Conservation (phyloP, 208 protist species). For the Entamoeba dispar region DNA sequence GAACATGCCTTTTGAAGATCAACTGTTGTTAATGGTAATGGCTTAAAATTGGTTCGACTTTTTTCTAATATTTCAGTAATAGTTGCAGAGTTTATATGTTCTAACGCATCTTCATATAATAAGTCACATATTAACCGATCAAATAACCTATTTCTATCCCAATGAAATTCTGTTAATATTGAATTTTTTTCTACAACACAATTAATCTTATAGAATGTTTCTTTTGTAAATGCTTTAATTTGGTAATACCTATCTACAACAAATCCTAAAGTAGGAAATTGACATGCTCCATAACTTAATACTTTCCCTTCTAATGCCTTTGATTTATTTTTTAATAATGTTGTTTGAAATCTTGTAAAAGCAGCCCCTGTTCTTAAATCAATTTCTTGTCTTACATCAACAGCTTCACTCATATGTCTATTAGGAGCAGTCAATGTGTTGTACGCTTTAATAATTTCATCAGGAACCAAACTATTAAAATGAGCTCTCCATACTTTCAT, state of each 20-base stretch:
- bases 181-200: background rate
- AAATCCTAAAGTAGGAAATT: constrained; percentile 80
- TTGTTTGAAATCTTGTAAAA: constrained; percentile 15
- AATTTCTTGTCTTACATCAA: constrained; percentile 14
- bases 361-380: constrained; percentile 21
- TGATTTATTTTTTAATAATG: background rate
- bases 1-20: constrained; percentile 75
- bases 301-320: background rate
- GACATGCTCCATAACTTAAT: constrained; percentile 52
- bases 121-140: background rate
- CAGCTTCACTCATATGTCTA: background rate
- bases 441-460: background rate
- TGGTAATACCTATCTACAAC: constrained; percentile 46
- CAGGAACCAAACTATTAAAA: constrained; percentile 3
- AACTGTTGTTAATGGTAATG: constrained; percentile 83
- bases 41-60: constrained; percentile 23
- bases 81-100: background rate
- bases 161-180: background rate
- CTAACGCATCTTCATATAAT: background rate
- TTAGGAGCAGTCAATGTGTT: background rate
- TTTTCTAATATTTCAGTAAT: background rate
- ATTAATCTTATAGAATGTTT: background rate
- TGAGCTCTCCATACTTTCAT: background rate
- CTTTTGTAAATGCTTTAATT: background rate
- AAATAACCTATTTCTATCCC: background rate